phyloP scores from a whole-genome alignment of 768 basidiomycete species.

The Baorangia bicolor region DNA sequence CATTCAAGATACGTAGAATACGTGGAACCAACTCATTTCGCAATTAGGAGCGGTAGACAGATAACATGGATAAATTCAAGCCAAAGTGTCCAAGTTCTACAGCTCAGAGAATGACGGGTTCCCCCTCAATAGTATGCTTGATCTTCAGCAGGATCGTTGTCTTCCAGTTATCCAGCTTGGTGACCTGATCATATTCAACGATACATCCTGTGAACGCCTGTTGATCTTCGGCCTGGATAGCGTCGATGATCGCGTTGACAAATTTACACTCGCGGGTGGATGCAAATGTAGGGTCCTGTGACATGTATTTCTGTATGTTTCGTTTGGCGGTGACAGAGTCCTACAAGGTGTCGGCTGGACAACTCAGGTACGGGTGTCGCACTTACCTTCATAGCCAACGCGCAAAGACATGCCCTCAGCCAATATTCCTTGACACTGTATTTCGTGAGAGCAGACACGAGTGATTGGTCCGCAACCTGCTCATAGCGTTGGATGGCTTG shows the following conservation, averaged over 20 bases:
- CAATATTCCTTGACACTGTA: conserved; percentile 99
- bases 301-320: conserved; percentile 72
- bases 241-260: conserved; percentile 71
- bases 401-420: conserved; percentile 84
- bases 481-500: conserved; percentile 88
- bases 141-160: conserved; percentile 86
- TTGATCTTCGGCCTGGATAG: conserved; percentile 67
- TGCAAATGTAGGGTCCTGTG: conserved; percentile 81
- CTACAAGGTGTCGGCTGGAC: conserved; percentile 40
- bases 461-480: conserved; percentile 82
- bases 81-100: conserved; percentile 1
- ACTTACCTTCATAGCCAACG: conserved; percentile 81
- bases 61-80: not conserved
- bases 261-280: conserved; percentile 94
- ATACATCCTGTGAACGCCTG: conserved; percentile 80
- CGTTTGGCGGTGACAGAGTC: conserved; percentile 82
- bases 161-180: conserved; percentile 96
- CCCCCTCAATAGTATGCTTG: conserved; percentile 74
- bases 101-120: conserved; percentile 37
- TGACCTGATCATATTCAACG: conserved; percentile 90
- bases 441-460: conserved; percentile 84
- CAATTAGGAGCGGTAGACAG: not conserved
- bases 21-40: conserved; percentile 19
- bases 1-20: conserved; percentile 3
- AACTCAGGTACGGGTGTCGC: not conserved